Evolutionary conservation across 2,329 filamentous ascomycete genomes (phyloP).

Genomic region (Colletotrichum liaoningense): DNA sequence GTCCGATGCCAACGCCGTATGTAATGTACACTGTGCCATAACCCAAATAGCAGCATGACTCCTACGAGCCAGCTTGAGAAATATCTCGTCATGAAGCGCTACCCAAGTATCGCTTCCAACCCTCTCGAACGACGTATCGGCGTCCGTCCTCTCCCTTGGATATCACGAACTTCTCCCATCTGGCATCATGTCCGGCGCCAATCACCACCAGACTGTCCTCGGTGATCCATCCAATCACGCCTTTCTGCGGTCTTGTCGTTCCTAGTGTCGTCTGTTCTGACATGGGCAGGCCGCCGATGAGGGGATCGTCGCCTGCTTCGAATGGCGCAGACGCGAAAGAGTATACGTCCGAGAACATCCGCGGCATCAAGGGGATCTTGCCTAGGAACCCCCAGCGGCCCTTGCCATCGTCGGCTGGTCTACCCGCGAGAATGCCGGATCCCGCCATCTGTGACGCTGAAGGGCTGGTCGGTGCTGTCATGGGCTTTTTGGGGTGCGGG

Average conservation of each 20-base stretch:
- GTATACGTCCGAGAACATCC: conserved; percentile 89
- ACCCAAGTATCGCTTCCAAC: conserved; percentile 83
- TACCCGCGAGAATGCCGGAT: conserved; percentile 38
- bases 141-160: conserved; percentile 76
- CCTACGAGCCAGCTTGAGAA: background rate
- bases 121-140: conserved; percentile 75
- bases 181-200: conserved; percentile 81
- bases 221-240: conserved; percentile 85
- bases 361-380: conserved; percentile 85
- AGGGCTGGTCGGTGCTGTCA: conserved; percentile 31
- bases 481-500: conserved; percentile 63
- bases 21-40: conserved; percentile 12
- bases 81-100: conserved; percentile 43
- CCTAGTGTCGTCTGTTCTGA: conserved; percentile 59
- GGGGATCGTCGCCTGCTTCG: conserved; percentile 81
- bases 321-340: conserved; percentile 86
- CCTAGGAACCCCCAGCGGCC: conserved; percentile 89
- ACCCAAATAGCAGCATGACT: background rate
- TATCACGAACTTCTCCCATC: conserved; percentile 89
- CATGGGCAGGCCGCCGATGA: conserved; percentile 56
- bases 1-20: background rate
- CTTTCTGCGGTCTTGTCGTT: conserved; percentile 76
- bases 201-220: conserved; percentile 81
- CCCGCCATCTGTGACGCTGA: conserved; percentile 39
- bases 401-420: conserved; percentile 59